Conservation (phyloP, 2,329 filamentous ascomycete genomes). For the Graphilbum sp. region DNA sequence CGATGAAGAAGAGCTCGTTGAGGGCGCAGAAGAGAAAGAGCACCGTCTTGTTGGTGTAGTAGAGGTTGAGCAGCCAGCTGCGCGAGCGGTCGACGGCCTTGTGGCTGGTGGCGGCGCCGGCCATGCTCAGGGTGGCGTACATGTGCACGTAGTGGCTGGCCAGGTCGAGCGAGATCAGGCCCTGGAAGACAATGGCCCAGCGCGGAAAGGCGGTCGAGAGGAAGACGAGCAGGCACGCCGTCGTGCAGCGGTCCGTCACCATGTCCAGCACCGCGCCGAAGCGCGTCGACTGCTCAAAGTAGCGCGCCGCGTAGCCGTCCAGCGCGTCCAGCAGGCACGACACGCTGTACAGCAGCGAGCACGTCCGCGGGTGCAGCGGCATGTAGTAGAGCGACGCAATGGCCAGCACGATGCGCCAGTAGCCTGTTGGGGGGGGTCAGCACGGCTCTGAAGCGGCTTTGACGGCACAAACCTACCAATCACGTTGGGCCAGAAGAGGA, state of each 20-base stretch:
- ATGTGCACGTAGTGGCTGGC: conserved; percentile 99
- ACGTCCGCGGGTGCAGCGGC: conserved; percentile 94
- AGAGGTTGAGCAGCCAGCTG: conserved; percentile 81
- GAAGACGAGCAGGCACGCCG: conserved; percentile 87
- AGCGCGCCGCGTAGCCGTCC: conserved; percentile 81
- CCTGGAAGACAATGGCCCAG: conserved; percentile 89
- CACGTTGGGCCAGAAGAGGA: conserved; percentile 66
- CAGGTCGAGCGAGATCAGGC: conserved; percentile 79
- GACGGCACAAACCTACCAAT: conserved; percentile 56
- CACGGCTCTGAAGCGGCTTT: no score
- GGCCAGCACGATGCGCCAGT: conserved; percentile 63
- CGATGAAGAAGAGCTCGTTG: conserved; percentile 97
- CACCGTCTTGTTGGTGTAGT: conserved; percentile 94
- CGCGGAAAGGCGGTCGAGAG: conserved; percentile 85
- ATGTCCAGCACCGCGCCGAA: conserved; percentile 97
- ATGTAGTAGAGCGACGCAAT: conserved; percentile 95
- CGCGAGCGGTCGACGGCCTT: conserved; percentile 83
- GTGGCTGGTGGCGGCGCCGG: conserved; percentile 64
- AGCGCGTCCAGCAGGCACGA: conserved; percentile 92
- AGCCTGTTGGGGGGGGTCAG: conserved; percentile 36
- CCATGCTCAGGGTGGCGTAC: conserved; percentile 87
- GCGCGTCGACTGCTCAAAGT: conserved; percentile 80
- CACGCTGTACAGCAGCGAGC: conserved; percentile 77
- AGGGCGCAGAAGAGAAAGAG: conserved; percentile 79
- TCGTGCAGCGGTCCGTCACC: conserved; percentile 97